Percentiles rank a stretch among this genome's conserved stretches.
These are phyloP conservation scores for Themeda triandra DNA, from an alignment of 176 grass and related monocot genomes.

Conservation along the genomic window DNA sequence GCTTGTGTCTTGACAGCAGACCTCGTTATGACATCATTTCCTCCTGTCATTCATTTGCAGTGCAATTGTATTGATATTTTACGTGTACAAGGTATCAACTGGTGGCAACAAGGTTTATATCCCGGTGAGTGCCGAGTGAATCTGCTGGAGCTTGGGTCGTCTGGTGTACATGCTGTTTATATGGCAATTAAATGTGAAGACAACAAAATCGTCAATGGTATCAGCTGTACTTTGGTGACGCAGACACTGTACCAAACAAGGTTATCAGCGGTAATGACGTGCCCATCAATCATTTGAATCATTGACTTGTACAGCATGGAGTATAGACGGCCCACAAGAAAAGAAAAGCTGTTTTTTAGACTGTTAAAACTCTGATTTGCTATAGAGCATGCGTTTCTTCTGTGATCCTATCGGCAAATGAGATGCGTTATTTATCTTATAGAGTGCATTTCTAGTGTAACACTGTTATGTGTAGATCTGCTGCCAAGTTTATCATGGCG, in stretches of 20 bases:
- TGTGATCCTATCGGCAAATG: no score
- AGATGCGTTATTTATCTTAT: no score
- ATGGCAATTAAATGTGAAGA: background rate
- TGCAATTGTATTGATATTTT: conserved; percentile 67
- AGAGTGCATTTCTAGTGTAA: background rate
- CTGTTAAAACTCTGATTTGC: background rate
- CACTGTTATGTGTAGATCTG: no score
- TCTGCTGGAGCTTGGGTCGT: background rate
- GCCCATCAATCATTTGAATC: background rate
- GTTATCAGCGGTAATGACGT: background rate
- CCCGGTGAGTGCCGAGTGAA: conserved; percentile 38
- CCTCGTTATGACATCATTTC: background rate
- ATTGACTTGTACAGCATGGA: background rate
- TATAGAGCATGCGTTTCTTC: no score
- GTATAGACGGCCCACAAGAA: background rate
- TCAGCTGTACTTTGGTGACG: background rate
- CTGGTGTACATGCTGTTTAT: conserved; percentile 11
- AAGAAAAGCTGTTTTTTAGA: background rate
- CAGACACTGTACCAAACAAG: background rate
- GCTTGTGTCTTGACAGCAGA: background rate
- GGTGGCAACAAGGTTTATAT: conserved; percentile 52
- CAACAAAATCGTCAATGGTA: background rate
- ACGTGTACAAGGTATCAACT: conserved; percentile 72
- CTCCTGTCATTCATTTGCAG: conserved; percentile 39
- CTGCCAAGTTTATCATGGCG: background rate